Evolutionary conservation across 2,329 filamentous ascomycete species (phyloP), one percentile per base, ranked within the genome.

Genomic region (Colletotrichum sp.): DNA sequence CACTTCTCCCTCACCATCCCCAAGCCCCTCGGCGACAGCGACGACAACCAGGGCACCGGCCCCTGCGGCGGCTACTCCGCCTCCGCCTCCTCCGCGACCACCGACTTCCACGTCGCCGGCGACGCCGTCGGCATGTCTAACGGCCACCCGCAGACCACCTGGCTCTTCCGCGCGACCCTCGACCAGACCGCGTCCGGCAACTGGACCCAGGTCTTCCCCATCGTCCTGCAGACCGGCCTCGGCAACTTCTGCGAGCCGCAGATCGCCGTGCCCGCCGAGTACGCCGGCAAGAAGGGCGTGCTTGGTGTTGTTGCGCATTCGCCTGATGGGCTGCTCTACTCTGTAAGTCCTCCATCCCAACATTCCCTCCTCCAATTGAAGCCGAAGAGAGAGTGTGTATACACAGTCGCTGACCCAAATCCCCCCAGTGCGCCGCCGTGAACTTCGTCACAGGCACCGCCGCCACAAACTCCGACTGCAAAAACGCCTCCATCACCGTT

Each of bases 151-250:
- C 85, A 90, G 80, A 84, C 85, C 78, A 89, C 85, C 70, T 92
- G 88, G 88, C 85, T 93, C 18, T 89, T 91, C 84, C 90, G 91
- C 76, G 89, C 87, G 77, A 92, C 90, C 15, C 84, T 88, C 24
- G 90, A 91, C 78, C 79, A 84, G 64, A 84, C 84, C 13, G 88
- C 85, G 58, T 79, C 80, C 60, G 83, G 84, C 24, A 88, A 88
- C 80, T 93, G 91, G 91, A 87, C 88, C 30, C 84, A 91, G 80
- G 80, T 91, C 66, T 89, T 87, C 79, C 88, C 88, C 34, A 87
- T 91, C 69, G 83, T 91, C 38, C 81, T 85, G 79, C 91, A 93
- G 82, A 89, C 82, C 70, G 90, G 90, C 18, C 83, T 89, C 3
- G 91, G 91, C 70, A 81, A 83, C 66, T 91, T 89, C 78, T 93